phyloP scores from a whole-genome alignment of 768 basidiomycete genomes.

The Favolaschia claudopus region DNA sequence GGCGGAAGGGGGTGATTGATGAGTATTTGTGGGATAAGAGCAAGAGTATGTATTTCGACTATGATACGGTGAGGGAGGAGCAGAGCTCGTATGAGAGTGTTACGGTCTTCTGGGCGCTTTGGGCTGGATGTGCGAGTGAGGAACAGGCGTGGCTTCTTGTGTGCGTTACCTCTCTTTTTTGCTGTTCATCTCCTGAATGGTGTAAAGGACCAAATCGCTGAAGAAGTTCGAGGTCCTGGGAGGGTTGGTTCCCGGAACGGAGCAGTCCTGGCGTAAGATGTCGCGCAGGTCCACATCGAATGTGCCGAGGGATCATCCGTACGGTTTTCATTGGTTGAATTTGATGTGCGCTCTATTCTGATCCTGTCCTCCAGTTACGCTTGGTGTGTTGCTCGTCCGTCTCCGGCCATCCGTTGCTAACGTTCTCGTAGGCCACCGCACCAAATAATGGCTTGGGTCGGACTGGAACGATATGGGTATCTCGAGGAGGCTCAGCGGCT shows the following conservation, averaged over 20 bases:
- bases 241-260: constrained; percentile 94
- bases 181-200: constrained; percentile 28
- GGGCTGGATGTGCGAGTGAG: constrained; percentile 97
- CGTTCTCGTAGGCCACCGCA: constrained; percentile 84
- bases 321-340: constrained; percentile 50
- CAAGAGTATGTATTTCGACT: constrained; percentile 94
- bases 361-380: constrained; percentile 62
- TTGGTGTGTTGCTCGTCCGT: constrained; percentile 56
- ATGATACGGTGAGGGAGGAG: constrained; percentile 91
- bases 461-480: constrained; percentile 95
- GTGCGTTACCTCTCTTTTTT: constrained; percentile 59
- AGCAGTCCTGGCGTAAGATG: constrained; percentile 94
- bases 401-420: constrained; percentile 17
- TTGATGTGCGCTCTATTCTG: constrained; percentile 1
- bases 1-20: constrained; percentile 86
- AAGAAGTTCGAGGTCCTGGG: constrained; percentile 97
- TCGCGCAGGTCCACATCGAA: constrained; percentile 96
- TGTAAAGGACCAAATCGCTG: constrained; percentile 76
- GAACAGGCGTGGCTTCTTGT: constrained; percentile 94
- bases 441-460: constrained; percentile 99
- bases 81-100: constrained; percentile 96
- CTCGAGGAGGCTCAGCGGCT: constrained; percentile 91
- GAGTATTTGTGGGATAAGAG: constrained; percentile 97
- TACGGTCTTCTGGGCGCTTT: constrained; percentile 95
- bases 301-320: constrained; percentile 99